These are phyloP conservation scores for Ogataea siamensis DNA, from an alignment of 805 yeast genomes.

Conservation along the genomic window DNA sequence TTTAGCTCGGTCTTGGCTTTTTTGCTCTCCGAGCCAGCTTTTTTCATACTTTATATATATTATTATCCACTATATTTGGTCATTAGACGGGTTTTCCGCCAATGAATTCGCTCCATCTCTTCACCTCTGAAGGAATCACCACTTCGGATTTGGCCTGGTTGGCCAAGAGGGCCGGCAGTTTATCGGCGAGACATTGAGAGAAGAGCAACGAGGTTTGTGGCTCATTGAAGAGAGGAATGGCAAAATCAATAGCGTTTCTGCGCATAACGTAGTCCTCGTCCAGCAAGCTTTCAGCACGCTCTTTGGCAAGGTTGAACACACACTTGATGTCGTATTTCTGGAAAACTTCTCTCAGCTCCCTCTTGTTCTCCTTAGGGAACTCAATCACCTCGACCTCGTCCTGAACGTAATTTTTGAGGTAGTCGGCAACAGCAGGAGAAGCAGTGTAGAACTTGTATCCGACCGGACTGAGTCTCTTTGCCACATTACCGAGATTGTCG, in stretches of 20 bases:
- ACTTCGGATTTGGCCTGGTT: conserved; percentile 42
- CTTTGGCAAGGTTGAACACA: conserved; percentile 88
- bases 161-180: conserved; percentile 57
- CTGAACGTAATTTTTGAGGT: conserved; percentile 53
- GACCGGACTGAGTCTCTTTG: conserved; percentile 60
- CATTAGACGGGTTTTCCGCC: conserved; percentile 80
- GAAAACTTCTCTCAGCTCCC: conserved; percentile 90
- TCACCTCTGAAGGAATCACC: conserved; percentile 78
- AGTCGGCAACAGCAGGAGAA: conserved; percentile 65
- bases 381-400: conserved; percentile 63
- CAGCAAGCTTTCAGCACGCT: conserved; percentile 78
- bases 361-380: conserved; percentile 91
- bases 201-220: conserved; percentile 89
- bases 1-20: neutral
- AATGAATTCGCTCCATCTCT: conserved; percentile 95
- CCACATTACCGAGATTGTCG: conserved; percentile 71
- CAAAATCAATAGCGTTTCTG: conserved; percentile 98
- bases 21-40: too few species aligned
- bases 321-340: conserved; percentile 79
- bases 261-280: conserved; percentile 98
- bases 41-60: too few species aligned
- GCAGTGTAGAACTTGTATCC: conserved; percentile 86
- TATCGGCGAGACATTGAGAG: conserved; percentile 75
- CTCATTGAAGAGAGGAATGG: conserved; percentile 93
- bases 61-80: conserved; percentile 6